A percentile compares a stretch with the other conserved stretches of the same genome.
Evolutionary conservation across 2,329 filamentous ascomycete species (phyloP).

Genomic region (Emmonsiellopsis sp.): DNA sequence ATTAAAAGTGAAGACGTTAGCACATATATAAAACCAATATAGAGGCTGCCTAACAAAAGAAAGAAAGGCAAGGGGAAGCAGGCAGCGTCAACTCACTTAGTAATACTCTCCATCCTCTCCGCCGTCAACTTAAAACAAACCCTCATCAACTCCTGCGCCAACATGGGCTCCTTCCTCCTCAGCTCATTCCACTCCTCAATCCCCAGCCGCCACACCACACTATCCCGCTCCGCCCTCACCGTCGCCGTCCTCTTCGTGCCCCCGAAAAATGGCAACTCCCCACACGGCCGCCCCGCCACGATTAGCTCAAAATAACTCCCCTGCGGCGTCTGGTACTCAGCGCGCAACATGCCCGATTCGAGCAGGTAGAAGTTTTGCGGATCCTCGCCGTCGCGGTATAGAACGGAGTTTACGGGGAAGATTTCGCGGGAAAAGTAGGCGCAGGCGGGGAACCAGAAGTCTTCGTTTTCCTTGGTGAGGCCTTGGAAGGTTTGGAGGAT

Average conservation of each 20-base stretch:
- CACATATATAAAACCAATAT: neutral
- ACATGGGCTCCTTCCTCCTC: slow-evolving; percentile 62
- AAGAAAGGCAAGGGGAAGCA: neutral
- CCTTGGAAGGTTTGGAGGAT: slow-evolving; percentile 95
- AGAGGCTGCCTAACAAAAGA: neutral
- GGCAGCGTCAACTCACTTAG: slow-evolving; percentile 38
- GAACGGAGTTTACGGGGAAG: slow-evolving; percentile 58
- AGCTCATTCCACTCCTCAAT: slow-evolving; percentile 61
- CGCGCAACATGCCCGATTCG: slow-evolving; percentile 78
- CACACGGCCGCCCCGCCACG: slow-evolving; percentile 87
- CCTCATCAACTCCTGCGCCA: slow-evolving; percentile 74
- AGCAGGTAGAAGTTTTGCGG: slow-evolving; percentile 84
- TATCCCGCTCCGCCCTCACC: slow-evolving; percentile 71
- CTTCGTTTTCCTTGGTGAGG: slow-evolving; percentile 74
- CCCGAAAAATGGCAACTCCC: slow-evolving; percentile 92
- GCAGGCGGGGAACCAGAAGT: slow-evolving; percentile 83
- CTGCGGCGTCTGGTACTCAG: slow-evolving; percentile 85
- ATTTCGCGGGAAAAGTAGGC: slow-evolving; percentile 65
- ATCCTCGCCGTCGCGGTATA: slow-evolving; percentile 69
- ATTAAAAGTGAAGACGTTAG: neutral
- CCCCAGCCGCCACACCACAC: slow-evolving; percentile 74
- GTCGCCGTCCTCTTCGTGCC: slow-evolving; percentile 82
- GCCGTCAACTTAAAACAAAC: slow-evolving; percentile 90
- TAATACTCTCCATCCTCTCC: slow-evolving; percentile 74
- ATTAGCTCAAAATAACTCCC: slow-evolving; percentile 85